A percentile compares a stretch with the other conserved stretches of the same genome.
These are phyloP conservation scores for Saccharomyces hybrid DNA, from an alignment of 1,139 yeast species.

Conservation along the genomic window DNA sequence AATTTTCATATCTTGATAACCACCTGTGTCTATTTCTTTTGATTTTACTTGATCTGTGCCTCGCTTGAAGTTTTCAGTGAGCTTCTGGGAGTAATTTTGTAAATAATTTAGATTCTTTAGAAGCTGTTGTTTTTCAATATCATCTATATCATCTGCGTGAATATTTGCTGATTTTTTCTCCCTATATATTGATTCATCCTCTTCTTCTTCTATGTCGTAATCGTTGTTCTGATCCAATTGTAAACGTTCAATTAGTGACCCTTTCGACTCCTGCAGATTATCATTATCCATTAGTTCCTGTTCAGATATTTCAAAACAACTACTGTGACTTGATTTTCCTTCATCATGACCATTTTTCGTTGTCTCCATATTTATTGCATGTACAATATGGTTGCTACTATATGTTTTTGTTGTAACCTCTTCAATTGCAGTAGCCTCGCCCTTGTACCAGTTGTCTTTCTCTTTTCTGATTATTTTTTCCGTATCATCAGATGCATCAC, in stretches of 20 bases:
- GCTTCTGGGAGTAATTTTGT: neutral
- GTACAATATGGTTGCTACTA: neutral
- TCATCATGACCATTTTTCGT: neutral
- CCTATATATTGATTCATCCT: neutral
- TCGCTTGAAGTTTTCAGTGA: neutral
- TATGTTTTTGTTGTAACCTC: neutral
- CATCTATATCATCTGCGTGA: neutral
- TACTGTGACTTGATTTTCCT: neutral
- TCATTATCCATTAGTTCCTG: slow-evolving; percentile 16
- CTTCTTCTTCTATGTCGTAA: neutral
- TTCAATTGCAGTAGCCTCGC: neutral
- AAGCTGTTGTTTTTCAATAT: neutral
- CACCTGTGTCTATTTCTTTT: neutral
- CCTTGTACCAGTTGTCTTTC: neutral
- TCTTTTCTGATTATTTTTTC: neutral
- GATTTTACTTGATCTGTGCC: neutral
- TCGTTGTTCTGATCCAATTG: neutral
- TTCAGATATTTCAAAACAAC: neutral
- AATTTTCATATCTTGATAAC: neutral
- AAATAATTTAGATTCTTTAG: neutral
- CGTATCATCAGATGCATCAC: neutral
- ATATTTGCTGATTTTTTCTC: neutral
- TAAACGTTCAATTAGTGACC: slow-evolving; percentile 33
- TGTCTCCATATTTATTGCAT: neutral
- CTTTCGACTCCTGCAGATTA: slow-evolving; percentile 34